phyloP scores from a whole-genome alignment of 352 stramenopile species.

The Elongisporangium undulatum region DNA sequence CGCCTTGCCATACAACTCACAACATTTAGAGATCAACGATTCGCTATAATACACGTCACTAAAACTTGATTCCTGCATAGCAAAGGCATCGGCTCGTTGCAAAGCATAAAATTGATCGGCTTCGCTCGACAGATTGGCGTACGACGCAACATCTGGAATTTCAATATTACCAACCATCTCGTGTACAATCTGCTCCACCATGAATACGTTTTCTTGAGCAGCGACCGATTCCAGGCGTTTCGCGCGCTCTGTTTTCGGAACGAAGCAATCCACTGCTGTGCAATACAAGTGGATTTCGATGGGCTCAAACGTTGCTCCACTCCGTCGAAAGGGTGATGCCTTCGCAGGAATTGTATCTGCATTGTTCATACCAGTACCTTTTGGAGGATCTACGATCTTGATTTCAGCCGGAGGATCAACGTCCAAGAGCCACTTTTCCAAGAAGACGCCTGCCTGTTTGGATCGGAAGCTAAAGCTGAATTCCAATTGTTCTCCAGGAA shows the following conservation, averaged over 20 bases:
- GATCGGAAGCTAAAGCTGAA: conserved; percentile 67
- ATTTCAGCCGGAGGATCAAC: conserved; percentile 37
- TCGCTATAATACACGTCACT: conserved; percentile 36
- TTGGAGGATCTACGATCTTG: conserved; percentile 3
- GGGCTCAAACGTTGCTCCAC: conserved; percentile 7
- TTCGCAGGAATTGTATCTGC: not conserved
- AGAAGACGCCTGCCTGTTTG: conserved; percentile 34
- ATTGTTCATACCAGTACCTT: not conserved
- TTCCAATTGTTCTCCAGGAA: conserved; percentile 43
- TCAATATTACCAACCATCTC: conserved; percentile 26
- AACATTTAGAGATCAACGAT: conserved; percentile 12
- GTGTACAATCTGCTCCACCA: conserved; percentile 52
- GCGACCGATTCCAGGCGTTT: conserved; percentile 12
- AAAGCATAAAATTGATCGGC: not conserved
- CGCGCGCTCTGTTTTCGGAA: conserved; percentile 19
- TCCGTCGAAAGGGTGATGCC: not conserved
- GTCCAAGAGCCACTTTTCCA: conserved; percentile 71
- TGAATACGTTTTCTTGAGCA: conserved; percentile 27
- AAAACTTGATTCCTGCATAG: conserved; percentile 8
- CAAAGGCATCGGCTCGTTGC: not conserved
- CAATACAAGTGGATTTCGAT: conserved; percentile 43
- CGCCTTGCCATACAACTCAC: conserved; percentile 22
- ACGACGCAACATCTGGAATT: conserved; percentile 1
- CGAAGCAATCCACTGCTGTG: conserved; percentile 61
- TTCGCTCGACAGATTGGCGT: conserved; percentile 2